Evolutionary conservation across 129 eudicot species (phyloP).

Genomic region (Gnaphalium uliginosum): DNA sequence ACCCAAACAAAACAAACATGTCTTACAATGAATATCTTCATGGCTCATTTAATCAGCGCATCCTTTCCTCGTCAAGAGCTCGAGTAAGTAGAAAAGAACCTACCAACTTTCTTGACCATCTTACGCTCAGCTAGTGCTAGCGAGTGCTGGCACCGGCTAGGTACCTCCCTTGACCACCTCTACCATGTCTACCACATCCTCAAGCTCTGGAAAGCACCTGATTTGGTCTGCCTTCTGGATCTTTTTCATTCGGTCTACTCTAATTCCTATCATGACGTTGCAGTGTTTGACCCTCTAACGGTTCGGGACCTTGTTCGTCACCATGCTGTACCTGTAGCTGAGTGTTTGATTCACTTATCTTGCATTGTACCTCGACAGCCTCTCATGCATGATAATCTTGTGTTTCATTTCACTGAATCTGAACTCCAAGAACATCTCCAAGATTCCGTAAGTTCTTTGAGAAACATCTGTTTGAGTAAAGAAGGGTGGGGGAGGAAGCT

Average conservation of each 20-base stretch:
- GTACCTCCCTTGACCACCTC: slow-evolving; percentile 81
- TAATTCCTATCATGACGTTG: slow-evolving; percentile 82
- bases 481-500: slow-evolving; percentile 68
- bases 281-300: slow-evolving; percentile 71
- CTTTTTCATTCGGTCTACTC: slow-evolving; percentile 93
- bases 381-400: slow-evolving; percentile 66
- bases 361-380: slow-evolving; percentile 84
- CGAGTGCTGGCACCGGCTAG: slow-evolving; percentile 96
- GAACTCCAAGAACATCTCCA: slow-evolving; percentile 61
- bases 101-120: slow-evolving; percentile 58
- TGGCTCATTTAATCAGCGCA: slow-evolving; percentile 44
- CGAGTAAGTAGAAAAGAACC: slow-evolving; percentile 43
- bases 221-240: slow-evolving; percentile 71
- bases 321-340: slow-evolving; percentile 73
- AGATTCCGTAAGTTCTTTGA: slow-evolving; percentile 47
- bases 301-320: slow-evolving; percentile 62
- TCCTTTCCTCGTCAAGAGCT: slow-evolving; percentile 71
- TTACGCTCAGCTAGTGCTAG: slow-evolving; percentile 76
- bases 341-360: slow-evolving; percentile 67
- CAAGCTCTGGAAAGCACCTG: slow-evolving; percentile 75
- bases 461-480: not conserved
- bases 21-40: slow-evolving; percentile 23
- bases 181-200: slow-evolving; percentile 67
- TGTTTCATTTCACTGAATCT: slow-evolving; percentile 53
- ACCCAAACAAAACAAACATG: not conserved